Base-by-base conservation (phyloP, 257 asterid species). In the Solanum chaucha region DNA sequence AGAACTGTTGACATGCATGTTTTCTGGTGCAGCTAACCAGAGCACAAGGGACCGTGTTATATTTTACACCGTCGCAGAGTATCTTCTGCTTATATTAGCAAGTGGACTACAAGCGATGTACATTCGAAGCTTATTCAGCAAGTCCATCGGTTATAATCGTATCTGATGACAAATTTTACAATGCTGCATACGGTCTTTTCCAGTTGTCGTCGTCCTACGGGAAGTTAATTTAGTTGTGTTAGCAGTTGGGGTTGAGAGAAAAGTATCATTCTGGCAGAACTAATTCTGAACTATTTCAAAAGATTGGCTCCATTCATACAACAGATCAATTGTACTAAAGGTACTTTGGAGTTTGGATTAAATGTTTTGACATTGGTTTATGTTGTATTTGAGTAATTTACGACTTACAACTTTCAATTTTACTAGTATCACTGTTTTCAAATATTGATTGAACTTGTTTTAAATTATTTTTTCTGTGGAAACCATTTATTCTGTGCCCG, bases 21-120 rank as follows among this genome's bases (percentile, higher is more conserved):
- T 48, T 44, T 30, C 38, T 70, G 82, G 59, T 93, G 94, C 96
- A 96, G 99, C 97, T 14, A 96, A 94, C 32, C 96, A 95, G 94
- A 95, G 98, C 88, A 96, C 98, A 26, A 87, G 96, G 48, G 89
- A 84, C 87, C 98, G 98, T 0, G 98, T 96, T 20, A 92, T 96
- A 55, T 90, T 90, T 68, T 96, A 95, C 95, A 93, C 98, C 0
- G 89, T 93, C 10, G 96, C 91, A 28, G 99, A 96, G 68, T 96
- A 96, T 91, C 30, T 92, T 24, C 78, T 94, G 90, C 93, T 95
- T 86, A 92, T 91, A 82, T 82, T 89, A 48, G 93, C 90, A 38
- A 95, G 98, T 55, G 91, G 91, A 75, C 93, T 96, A 84, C 99
- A 95, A 88, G 97, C 90, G 8, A 46, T 91, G 55, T 94, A 92